Evolutionary conservation across 2,329 filamentous ascomycete genomes (phyloP).

Genomic region (Penicillium thymicola): DNA sequence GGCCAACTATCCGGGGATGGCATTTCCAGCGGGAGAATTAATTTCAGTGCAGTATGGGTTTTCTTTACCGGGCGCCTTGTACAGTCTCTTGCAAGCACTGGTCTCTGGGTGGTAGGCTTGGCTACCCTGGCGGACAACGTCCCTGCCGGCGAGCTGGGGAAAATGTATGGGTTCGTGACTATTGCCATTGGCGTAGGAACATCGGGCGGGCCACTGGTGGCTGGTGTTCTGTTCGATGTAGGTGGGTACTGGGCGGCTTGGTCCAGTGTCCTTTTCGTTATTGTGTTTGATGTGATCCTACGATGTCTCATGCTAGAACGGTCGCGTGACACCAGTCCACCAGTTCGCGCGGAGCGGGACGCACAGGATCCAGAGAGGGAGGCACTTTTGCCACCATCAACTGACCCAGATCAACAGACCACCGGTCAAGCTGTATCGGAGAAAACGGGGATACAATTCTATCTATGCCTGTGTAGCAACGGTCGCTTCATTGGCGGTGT

Average conservation of each 20-base stretch:
- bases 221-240: conserved; percentile 28
- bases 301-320: conserved; percentile 28
- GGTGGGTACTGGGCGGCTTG: conserved; percentile 32
- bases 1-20: not conserved
- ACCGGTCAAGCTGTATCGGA: not conserved
- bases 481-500: conserved; percentile 44
- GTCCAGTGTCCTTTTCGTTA: conserved; percentile 26
- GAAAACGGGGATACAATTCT: conserved; percentile 13
- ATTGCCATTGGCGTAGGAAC: conserved; percentile 26
- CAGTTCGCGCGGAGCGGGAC: not conserved
- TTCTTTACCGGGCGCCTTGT: conserved; percentile 28
- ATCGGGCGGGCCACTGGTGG: conserved; percentile 26
- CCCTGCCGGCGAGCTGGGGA: conserved; percentile 23
- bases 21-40: not conserved
- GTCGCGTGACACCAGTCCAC: not conserved
- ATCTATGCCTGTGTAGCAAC: conserved; percentile 43
- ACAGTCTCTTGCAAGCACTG: conserved; percentile 26
- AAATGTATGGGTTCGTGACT: conserved; percentile 25
- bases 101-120: conserved; percentile 31
- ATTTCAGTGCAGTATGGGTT: conserved; percentile 13
- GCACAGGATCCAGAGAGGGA: not conserved
- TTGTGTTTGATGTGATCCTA: conserved; percentile 28
- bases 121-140: conserved; percentile 28
- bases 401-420: not conserved
- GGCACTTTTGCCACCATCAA: not conserved